Base-by-base conservation (phyloP, 2,329 filamentous ascomycete genomes). In the Pezicula radicicola region DNA sequence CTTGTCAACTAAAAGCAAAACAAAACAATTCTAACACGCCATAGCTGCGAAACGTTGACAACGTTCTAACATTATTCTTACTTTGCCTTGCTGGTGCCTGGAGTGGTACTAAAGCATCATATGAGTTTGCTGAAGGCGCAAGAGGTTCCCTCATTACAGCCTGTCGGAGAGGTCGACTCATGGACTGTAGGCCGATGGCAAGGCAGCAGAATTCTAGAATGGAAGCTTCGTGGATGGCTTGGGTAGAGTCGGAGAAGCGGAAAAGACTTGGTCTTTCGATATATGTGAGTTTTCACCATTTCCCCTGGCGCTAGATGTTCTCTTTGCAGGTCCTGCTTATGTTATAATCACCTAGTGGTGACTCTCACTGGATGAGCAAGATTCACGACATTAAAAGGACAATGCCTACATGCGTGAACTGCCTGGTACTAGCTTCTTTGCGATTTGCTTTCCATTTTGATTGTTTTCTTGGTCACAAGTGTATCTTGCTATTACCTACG, bases 171-270 rank as follows among this genome's bases (percentile, higher is more conserved):
- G 40, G 54, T 41, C 57, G 63, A 0, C 56, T 65, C n/a, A 40
- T 65, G 7, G 63, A 65, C 36, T 64, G 62, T 40, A 53, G 63
- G 42, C 55, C 61, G 25, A 46, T 55, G 1, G 53, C 57, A 4
- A 52, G 54, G 35, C 47, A 60, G 5, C 50, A 59, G 15, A 44
- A 54, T 10, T 53, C 56, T 4, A 54, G 52, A 15, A 49, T 53
- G 27, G 55, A 63, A 45, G 53, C 60, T 3, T 47, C 52, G 8
- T 65, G 63, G 63, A 27, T 63, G 19, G 56, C 62, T 9, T 65
- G 63, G 63, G 51, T 60, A n/a, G 63, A 65, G 42, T 63, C 56
- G 1, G 63, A 65, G 50, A 65, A 61, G 47, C 48, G 60, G 19
- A 65, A 64, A 35, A 46, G 63, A 21, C 53, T 65, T 15, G 63